Evolutionary conservation across 768 basidiomycete species (phyloP), one percentile per base, ranked within the genome.

Genomic region (Termitomyces sp.): DNA sequence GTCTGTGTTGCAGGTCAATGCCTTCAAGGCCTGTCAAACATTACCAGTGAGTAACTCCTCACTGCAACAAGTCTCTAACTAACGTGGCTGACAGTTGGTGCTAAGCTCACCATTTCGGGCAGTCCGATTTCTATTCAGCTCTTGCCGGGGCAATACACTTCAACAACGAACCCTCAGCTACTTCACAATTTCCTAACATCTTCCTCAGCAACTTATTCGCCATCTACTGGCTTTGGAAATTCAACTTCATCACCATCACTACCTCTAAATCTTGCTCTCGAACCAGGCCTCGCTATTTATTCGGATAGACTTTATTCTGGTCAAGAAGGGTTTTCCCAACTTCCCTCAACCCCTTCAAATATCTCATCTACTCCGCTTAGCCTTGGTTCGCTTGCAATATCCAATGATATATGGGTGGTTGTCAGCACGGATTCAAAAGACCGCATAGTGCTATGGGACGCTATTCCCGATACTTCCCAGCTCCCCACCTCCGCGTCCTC

Each of bases 1-100:
- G 76, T 93, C 58, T 92, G 90, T 77, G 75, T 89, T 88, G 87
- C 90, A 67, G 90, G 90, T 62, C 89, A 93, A 87, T 92, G 90
- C 75, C 71, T 92, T 54, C 79, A 90, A 69, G 90, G 90, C 55
- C 80, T 72, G 70, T 82, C 87, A 32, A 91, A 92, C 65, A 80
- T 77, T 22, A 86, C 88, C 63, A 72, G 88, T 84, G 55, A 34
- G 73, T 70, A 3, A n/a, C 6, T 4, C 17, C 41, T 44, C 3
- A 50, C 43, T 43, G 4, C 50, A 5, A 24, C 10, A 45, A 55
- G 14, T 41, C 41, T 26, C 43, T 2, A 49, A 35, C 12, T 45
- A 6, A 44, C 26, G 17, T 34, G 53, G 51, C 51, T 32, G 17
- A 37, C 56, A 93, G 90, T 93, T 58, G 90, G 90, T 59, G 81